These are phyloP conservation scores for Thielaviopsis populi DNA, from an alignment of 2,329 filamentous ascomycete genomes.

Conservation along the genomic window DNA sequence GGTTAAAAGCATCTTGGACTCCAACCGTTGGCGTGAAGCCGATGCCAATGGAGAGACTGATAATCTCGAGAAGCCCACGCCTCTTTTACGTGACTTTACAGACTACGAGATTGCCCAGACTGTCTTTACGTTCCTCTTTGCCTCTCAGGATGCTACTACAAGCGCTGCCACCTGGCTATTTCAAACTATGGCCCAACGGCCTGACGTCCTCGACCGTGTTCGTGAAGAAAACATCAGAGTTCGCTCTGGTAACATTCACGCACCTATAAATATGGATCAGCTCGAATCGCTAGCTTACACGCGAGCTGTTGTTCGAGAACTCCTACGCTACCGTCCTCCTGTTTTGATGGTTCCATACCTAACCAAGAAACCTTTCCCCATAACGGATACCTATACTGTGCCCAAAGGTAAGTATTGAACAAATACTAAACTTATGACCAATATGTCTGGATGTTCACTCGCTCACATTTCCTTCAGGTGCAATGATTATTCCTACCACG, in stretches of 20 bases:
- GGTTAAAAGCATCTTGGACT: slow-evolving; percentile 78
- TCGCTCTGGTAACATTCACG: slow-evolving; percentile 59
- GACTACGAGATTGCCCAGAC: slow-evolving; percentile 89
- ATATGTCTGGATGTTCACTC: background rate
- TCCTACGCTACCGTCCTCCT: slow-evolving; percentile 83
- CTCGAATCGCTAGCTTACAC: slow-evolving; percentile 84
- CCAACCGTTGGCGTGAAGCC: slow-evolving; percentile 64
- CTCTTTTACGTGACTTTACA: slow-evolving; percentile 70
- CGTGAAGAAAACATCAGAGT: slow-evolving; percentile 76
- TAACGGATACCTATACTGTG: slow-evolving; percentile 76
- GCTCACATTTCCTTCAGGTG: slow-evolving; percentile 33
- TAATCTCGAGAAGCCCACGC: slow-evolving; percentile 62
- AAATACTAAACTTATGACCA: background rate
- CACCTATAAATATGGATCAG: slow-evolving; percentile 62
- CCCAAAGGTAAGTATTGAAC: slow-evolving; percentile 50
- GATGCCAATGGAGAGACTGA: slow-evolving; percentile 57
- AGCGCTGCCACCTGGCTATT: slow-evolving; percentile 91
- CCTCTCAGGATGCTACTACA: slow-evolving; percentile 91
- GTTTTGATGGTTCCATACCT: slow-evolving; percentile 95
- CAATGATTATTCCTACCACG: slow-evolving; percentile 86
- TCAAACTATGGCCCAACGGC: slow-evolving; percentile 83
- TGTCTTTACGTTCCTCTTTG: slow-evolving; percentile 91
- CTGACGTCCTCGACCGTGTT: slow-evolving; percentile 79
- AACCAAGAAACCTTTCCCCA: slow-evolving; percentile 88
- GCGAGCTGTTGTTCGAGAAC: slow-evolving; percentile 78